Conservation (phyloP, 768 basidiomycete species). For the Psilocybe azurescens region DNA sequence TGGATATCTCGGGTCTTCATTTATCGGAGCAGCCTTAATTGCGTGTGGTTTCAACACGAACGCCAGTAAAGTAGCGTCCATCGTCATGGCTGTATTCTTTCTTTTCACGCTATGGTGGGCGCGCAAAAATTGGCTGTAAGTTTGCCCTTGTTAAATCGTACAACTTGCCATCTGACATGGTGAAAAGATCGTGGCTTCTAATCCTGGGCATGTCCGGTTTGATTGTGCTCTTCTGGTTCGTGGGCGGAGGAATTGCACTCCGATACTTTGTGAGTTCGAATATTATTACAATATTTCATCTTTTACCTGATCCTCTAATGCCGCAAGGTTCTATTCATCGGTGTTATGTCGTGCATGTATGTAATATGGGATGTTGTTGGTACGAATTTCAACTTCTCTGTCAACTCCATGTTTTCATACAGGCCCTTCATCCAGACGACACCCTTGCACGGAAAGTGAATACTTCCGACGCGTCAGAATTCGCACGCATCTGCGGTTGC, state of each 20-base stretch:
- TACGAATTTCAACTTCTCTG: constrained; percentile 29
- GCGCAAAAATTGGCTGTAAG: constrained; percentile 73
- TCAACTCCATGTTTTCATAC: not conserved
- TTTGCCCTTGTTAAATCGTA: constrained; percentile 11
- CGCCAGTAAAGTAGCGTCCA: constrained; percentile 83
- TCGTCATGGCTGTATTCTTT: constrained; percentile 86
- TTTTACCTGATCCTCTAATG: not conserved
- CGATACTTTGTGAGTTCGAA: constrained; percentile 66
- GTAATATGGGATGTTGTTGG: constrained; percentile 89
- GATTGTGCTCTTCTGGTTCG: constrained; percentile 86
- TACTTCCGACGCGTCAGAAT: constrained; percentile 85
- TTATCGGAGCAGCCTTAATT: constrained; percentile 88
- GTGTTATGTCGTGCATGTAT: constrained; percentile 88
- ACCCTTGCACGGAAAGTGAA: constrained; percentile 86
- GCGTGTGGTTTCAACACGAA: constrained; percentile 89
- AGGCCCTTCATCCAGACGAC: constrained; percentile 52
- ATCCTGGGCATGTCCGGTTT: constrained; percentile 82
- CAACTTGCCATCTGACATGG: not conserved
- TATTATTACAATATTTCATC: not conserved
- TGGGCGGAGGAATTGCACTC: constrained; percentile 73
- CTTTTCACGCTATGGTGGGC: constrained; percentile 91
- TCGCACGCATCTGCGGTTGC: constrained; percentile 85
- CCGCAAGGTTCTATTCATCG: constrained; percentile 80
- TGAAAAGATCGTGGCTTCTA: constrained; percentile 72
- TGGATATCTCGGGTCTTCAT: constrained; percentile 83